These are phyloP conservation scores for Salpingoeca rosetta DNA, from an alignment of 78 protist species.

Conservation along the genomic window DNA sequence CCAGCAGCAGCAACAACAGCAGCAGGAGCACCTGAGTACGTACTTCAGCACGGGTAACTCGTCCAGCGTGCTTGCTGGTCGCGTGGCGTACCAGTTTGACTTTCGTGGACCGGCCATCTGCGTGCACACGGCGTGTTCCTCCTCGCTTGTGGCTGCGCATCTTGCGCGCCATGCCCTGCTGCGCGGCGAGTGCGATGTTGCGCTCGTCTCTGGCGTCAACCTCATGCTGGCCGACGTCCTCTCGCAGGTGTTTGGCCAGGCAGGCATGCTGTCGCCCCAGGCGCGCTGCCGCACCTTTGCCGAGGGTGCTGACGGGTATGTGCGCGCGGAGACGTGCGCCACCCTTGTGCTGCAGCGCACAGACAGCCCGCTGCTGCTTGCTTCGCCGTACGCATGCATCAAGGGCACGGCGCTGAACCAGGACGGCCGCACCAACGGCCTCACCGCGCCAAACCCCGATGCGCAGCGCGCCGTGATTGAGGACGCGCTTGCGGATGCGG, in stretches of 20 bases:
- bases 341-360: slow-evolving; percentile 31
- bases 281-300: slow-evolving; percentile 64
- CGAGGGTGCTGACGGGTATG: slow-evolving; percentile 70
- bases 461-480: slow-evolving; percentile 52
- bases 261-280: slow-evolving; percentile 39
- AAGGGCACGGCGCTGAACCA: slow-evolving; percentile 34
- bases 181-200: slow-evolving; percentile 45
- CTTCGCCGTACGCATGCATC: slow-evolving; percentile 35
- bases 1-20: no score
- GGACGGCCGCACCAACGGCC: slow-evolving; percentile 45
- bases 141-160: slow-evolving; percentile 58
- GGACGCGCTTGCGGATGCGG: slow-evolving; percentile 26
- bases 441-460: slow-evolving; percentile 46
- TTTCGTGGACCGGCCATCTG: slow-evolving; percentile 65
- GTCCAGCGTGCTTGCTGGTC: slow-evolving; percentile 29
- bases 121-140: slow-evolving; percentile 80
- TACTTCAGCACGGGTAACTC: slow-evolving; percentile 36
- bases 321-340: slow-evolving; percentile 65
- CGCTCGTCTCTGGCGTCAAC: slow-evolving; percentile 67
- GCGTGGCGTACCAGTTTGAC: slow-evolving; percentile 58
- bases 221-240: slow-evolving; percentile 35
- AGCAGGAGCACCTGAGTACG: no score
- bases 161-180: slow-evolving; percentile 46
- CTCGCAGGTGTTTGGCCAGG: slow-evolving; percentile 11
- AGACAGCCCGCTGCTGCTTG: neutral